Base-by-base conservation (phyloP, 768 basidiomycete genomes). In the Xerocomellus amylosporus region DNA sequence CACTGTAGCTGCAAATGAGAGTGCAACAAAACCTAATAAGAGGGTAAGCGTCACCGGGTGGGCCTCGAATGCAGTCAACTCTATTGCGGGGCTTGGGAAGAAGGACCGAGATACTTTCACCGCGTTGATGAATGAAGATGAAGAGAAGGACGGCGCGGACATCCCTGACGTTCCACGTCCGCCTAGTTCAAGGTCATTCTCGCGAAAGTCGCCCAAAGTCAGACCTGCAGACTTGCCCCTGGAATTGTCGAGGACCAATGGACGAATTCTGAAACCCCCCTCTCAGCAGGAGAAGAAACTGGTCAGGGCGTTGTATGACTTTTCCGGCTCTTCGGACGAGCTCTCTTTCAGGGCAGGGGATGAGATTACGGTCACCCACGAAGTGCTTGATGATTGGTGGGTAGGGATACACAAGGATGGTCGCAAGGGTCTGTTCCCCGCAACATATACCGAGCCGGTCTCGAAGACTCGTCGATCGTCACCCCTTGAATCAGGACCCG, bases 351-450 rank as follows among this genome's bases (percentile, higher is more conserved):
- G 74, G 53, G 74, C 77, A 5, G 93, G 92, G 1, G 86, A 87
- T 38, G 83, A 90, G 60, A 87, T 97, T 53, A 69, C 78, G 14
- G 85, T 94, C 28, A 61, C 90, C 28, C 85, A 84, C 33, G 91
- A 95, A 67, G 89, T 93, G 1, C 75, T 92, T 33, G 88, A 90
- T 57, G 92, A 84, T 55, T 95, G 93, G 93, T 95, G 91, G 88
- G 81, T 93, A 75, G 93, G 93, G 8, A 84, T 88, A 65, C 67
- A 83, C 33, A 60, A 55, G 41, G 73, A 79, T 51, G 90, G 89
- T 2, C 77, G 76, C 57, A 83, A 79, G 48, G 93, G 93, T 14
- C 67, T 96, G 39, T 95, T 97, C 77, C 93, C 93, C 0, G 79
- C 82, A 2, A 79, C 84, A 7, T 88, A 92, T 69, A 86, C 84